Base-by-base conservation (phyloP, 83 land plant genomes). In the Picea abies region DNA sequence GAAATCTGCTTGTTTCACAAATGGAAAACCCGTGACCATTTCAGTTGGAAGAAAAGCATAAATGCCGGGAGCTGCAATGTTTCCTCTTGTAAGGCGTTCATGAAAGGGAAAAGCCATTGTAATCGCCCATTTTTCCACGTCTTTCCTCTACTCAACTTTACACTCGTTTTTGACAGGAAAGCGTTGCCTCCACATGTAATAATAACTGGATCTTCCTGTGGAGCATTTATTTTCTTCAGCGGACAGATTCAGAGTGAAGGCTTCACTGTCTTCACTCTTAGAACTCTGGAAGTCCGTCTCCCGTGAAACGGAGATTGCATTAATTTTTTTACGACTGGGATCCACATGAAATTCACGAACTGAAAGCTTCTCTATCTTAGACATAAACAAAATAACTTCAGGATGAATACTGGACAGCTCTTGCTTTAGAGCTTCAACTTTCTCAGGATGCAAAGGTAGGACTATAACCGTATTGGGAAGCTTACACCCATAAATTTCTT, bases 11-110 rank as follows among this genome's bases (percentile, higher is more conserved):
- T 90, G 93, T 52, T 90, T 89, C 3, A 93, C 78, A 82, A 93
- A 93, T 2, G 91, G 91, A 22, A 90, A 88, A 25, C 89, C 87
- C 3, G 90, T 89, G 0, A 85, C 82, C 88, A 90, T 85, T 76
- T 92, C 88, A 0, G 92, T 90, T n/a, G 94, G 94, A 20, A 92
- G 87, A 79, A 87, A 92, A 6, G 94, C 91, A 80, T 87, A 92
- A 9, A 92, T 82, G 14, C 89, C 89, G 10, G 90, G 82, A 3
- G 83, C 75, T 4, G n/a, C 23, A 16, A 23, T 49, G 47, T 22
- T 75, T 32, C 85, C 87, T 75, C 88, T 52, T 5, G 79, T 49
- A 16, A 84, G 67, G 66, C 66, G 19, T 49, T 52, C 23, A 25
- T 11, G 12, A 29, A 22, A 4, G 95, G 91, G 80, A n/a, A 89